A percentile compares a stretch with the other conserved stretches of the same genome.
These are phyloP conservation scores for Aspergillus phoenicis DNA, from an alignment of 2,329 filamentous ascomycete genomes.

Conservation along the genomic window DNA sequence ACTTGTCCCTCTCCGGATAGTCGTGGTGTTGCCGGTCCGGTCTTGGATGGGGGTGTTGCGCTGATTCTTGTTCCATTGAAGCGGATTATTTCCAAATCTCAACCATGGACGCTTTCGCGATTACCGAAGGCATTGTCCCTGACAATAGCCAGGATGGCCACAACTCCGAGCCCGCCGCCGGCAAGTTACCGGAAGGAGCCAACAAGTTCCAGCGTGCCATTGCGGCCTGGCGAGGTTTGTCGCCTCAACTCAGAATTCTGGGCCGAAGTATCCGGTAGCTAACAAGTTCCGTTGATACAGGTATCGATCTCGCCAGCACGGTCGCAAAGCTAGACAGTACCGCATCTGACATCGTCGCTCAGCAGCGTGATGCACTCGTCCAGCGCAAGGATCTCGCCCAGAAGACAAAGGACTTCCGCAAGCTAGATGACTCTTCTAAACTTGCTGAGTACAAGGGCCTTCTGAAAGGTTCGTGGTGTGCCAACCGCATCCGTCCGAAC, in stretches of 20 bases:
- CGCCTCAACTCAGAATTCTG: neutral
- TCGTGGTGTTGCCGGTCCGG: constrained; percentile 17
- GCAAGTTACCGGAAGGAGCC: constrained; percentile 57
- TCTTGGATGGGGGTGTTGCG: constrained; percentile 29
- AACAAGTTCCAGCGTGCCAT: constrained; percentile 98
- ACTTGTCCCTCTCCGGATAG: constrained; percentile 8
- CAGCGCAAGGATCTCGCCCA: constrained; percentile 97
- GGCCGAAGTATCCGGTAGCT: neutral
- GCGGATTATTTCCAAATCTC: constrained; percentile 1
- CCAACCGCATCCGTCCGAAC: neutral
- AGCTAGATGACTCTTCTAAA: constrained; percentile 86
- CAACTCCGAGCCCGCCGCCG: constrained; percentile 27
- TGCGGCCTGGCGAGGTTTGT: constrained; percentile 86
- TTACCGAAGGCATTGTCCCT: constrained; percentile 43
- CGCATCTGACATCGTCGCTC: constrained; percentile 90
- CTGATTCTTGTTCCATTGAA: constrained; percentile 15
- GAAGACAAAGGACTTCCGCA: constrained; percentile 97
- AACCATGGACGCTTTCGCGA: constrained; percentile 48
- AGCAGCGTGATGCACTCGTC: constrained; percentile 92
- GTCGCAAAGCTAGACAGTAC: constrained; percentile 85
- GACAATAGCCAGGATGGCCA: constrained; percentile 32
- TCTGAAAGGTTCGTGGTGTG: constrained; percentile 67
- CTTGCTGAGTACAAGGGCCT: constrained; percentile 85
- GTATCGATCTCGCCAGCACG: constrained; percentile 81
- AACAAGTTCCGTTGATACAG: constrained; percentile 49